Base-by-base conservation (phyloP, 257 asterid species). In the Henckelia pumila region DNA sequence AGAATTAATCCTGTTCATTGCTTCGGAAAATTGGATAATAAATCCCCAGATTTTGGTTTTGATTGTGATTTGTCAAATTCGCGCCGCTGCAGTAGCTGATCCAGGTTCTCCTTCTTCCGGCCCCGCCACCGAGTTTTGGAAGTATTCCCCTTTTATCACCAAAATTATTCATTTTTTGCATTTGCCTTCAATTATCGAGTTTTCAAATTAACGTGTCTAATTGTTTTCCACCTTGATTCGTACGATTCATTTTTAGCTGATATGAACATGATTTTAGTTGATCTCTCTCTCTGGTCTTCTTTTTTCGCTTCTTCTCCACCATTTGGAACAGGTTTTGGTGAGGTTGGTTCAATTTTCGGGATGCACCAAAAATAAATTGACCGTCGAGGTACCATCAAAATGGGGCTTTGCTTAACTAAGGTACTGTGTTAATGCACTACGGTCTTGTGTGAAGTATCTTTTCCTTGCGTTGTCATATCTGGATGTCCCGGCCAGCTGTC, bases 351-450 rank as follows among this genome's bases (percentile, higher is more conserved):
- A 14, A 47, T 47, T 13, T 17, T 17, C 20, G 4, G 55, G 3
- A 14, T 47, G 4, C 20, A 44, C 20, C 53, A 44, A 14, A 44
- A 1, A 44, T 17, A 9, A 22, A 29, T 64, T 61, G 57, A 53
- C 63, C 40, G 50, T 64, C 59, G 62, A 30, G 22, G 58, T 56
- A 56, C 33, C 53, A 14, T 33, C 35, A 25, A 44, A 11, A 82
- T 83, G 88, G 88, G 88, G 61, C 75, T 58, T 22, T 83, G 88
- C 73, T 73, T 80, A 64, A 37, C 65, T 66, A 75, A 78, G 88
- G 88, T 83, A 35, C 33, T 8, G n/a, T 40, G 9, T 22, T 7
- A 33, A 74, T 59, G 70, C 44, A 17, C 49, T 9, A 35, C 11
- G 8, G 71, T 65, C 56, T 64, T 59, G 32, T 26, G 26, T 56